Evolutionary conservation across 495 filamentous ascomycete species (phyloP), one percentile per base, ranked within the genome.

Genomic region (Neurospora cerealis): DNA sequence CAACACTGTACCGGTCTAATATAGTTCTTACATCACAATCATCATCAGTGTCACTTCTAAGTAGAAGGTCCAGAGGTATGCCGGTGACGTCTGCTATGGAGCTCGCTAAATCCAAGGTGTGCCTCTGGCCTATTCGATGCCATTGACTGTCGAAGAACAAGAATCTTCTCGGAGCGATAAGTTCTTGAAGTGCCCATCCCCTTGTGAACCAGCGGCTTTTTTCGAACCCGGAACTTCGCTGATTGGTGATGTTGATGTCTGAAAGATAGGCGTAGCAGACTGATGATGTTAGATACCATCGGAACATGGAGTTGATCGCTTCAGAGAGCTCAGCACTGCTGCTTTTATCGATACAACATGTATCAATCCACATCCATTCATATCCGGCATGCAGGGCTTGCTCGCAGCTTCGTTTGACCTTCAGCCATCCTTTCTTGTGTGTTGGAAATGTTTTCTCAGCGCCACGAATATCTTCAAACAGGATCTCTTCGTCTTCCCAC

Each of bases 261-360:
- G 75, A 75, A 1, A 80, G 38, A 34, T 74, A 79, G 0, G 73
- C 77, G 28, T 80, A 79, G 72, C 79, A 79, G 5, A 79, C 74
- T 0, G 70, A 44, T 0, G 78, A 76, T 28, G 21, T 37, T 28
- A 19, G 42, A 42, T 78, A 80, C 75, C 77, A 80, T 2, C 40
- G 11, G 37, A 76, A 80, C 73, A 79, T 77, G 70, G 77, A 76
- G 71, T 80, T 80, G 39, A 79, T 73, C 4, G 77, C 75, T 36
- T 79, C 76, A 1, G 79, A 73, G 0, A 80, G n/a, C 41, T 80
- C 79, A n/a, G 74, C 70, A 24, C 75, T 73, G 37, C 71, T 78
- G 5, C 66, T 54, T 70, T 70, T 74, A 73, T 80, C 77, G 69
- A 80, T 77, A 69, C 79, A 80, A 62, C 72, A 74, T 0, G 79